Percentiles rank a stretch among this genome's conserved stretches.
Evolutionary conservation across 2,329 filamentous ascomycete species (phyloP).

Genomic region (Cercospora zeae-maydis): DNA sequence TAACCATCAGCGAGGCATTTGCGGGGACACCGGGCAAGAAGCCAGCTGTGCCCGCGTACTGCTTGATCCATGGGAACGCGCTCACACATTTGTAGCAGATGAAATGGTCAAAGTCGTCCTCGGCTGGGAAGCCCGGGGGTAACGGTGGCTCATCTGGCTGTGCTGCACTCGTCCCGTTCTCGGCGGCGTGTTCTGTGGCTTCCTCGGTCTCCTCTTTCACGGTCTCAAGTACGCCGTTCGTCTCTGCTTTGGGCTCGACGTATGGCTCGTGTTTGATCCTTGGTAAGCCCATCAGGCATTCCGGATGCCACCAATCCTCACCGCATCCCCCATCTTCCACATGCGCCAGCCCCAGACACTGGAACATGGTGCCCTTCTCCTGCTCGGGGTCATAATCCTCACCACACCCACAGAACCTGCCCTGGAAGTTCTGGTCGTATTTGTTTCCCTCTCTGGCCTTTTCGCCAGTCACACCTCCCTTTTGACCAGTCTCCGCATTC

Average conservation of each 20-base stretch:
- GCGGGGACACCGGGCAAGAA: slow-evolving; percentile 71
- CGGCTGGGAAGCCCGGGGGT: slow-evolving; percentile 80
- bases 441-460: slow-evolving; percentile 68
- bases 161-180: slow-evolving; percentile 50
- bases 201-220: slow-evolving; percentile 36
- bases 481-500: slow-evolving; percentile 68
- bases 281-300: slow-evolving; percentile 78
- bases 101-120: slow-evolving; percentile 85
- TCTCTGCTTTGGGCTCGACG: slow-evolving; percentile 24
- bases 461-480: slow-evolving; percentile 74
- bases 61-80: slow-evolving; percentile 85
- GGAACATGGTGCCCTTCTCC: slow-evolving; percentile 97
- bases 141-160: slow-evolving; percentile 58
- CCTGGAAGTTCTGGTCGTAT: slow-evolving; percentile 95
- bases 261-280: slow-evolving; percentile 55
- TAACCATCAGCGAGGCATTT: slow-evolving; percentile 3
- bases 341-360: slow-evolving; percentile 82
- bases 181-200: slow-evolving; percentile 24
- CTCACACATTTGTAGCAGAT: slow-evolving; percentile 93
- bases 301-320: slow-evolving; percentile 97
- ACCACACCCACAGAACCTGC: slow-evolving; percentile 84
- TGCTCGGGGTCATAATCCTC: slow-evolving; percentile 83
- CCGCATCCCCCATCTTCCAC: slow-evolving; percentile 82
- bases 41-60: slow-evolving; percentile 73
- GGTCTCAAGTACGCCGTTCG: slow-evolving; percentile 24